Percentiles rank a stretch among this genome's conserved stretches.
These are phyloP conservation scores for Puccinia coronata DNA, from an alignment of 1,284 basidiomycete genomes.

Conservation along the genomic window DNA sequence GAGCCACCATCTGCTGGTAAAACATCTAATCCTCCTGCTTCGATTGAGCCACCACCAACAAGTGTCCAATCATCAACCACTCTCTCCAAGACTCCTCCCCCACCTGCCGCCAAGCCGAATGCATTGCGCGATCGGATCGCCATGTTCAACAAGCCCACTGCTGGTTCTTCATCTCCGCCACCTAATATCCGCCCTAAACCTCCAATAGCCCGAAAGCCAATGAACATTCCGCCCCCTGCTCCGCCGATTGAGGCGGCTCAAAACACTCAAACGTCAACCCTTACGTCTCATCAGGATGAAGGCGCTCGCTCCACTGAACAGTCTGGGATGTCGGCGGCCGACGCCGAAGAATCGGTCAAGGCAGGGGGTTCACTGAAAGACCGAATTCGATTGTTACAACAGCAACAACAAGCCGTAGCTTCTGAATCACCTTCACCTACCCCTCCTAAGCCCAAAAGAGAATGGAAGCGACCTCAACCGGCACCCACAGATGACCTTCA, in stretches of 20 bases:
- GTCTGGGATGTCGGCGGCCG: conserved; percentile 48
- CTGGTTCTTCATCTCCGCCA: conserved; percentile 2
- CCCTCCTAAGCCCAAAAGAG: conserved; percentile 48
- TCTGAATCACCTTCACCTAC: conserved; percentile 13
- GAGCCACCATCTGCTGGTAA: conserved; percentile 9
- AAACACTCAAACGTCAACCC: not conserved
- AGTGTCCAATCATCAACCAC: not conserved
- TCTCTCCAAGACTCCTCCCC: conserved; percentile 23
- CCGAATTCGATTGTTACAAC: conserved; percentile 44
- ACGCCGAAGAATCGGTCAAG: conserved; percentile 48
- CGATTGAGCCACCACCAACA: conserved; percentile 6
- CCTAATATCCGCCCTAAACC: conserved; percentile 38
- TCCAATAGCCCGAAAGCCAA: conserved; percentile 40
- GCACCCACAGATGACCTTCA: conserved; percentile 24
- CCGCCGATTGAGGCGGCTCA: conserved; percentile 27
- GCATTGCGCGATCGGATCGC: conserved; percentile 48
- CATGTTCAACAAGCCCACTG: conserved; percentile 47
- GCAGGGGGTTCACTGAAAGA: conserved; percentile 50
- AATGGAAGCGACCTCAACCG: conserved; percentile 46
- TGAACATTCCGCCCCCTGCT: conserved; percentile 43
- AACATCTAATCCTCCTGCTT: no score
- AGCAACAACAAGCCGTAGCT: conserved; percentile 31
- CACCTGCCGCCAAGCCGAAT: conserved; percentile 42
- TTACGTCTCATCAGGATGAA: conserved; percentile 10
- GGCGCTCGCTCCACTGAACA: conserved; percentile 9